A percentile compares a stretch with the other conserved stretches of the same genome.
Conservation (phyloP, 192 early-diverging fungal species). For the Coemansia sp. region DNA sequence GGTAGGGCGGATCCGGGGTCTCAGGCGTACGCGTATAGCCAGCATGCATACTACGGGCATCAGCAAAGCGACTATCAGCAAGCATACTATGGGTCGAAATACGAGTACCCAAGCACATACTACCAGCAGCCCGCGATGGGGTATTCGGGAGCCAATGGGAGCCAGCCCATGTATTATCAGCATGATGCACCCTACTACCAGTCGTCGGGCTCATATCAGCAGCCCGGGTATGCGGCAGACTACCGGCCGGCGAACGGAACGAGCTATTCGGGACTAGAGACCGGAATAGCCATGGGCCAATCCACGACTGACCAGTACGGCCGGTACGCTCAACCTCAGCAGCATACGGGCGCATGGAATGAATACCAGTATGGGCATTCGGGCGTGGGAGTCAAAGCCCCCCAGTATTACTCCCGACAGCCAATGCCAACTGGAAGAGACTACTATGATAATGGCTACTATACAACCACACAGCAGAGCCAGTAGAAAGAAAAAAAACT, state of each 20-base stretch:
- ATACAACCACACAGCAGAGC: constrained; percentile 13
- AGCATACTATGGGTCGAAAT: constrained; percentile 28
- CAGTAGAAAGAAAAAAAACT: not conserved
- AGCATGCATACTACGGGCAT: not conserved
- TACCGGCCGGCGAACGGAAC: constrained; percentile 5
- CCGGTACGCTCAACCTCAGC: constrained; percentile 8
- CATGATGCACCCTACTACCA: constrained; percentile 20
- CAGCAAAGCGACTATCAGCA: constrained; percentile 10
- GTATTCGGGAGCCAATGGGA: constrained; percentile 1
- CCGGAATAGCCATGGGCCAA: constrained; percentile 21
- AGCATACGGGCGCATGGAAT: constrained; percentile 12
- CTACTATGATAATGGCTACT: constrained; percentile 34
- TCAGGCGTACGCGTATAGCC: constrained; percentile 5
- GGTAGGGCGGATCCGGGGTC: not conserved
- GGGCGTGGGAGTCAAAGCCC: constrained; percentile 2
- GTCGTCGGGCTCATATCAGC: constrained; percentile 15
- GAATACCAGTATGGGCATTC: constrained; percentile 24
- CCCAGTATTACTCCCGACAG: constrained; percentile 6
- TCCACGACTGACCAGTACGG: constrained; percentile 11
- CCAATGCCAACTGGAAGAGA: constrained; percentile 3
- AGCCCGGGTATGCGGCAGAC: constrained; percentile 8
- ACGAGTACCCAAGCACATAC: constrained; percentile 14
- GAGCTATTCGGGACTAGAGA: constrained; percentile 30
- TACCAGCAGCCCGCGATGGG: constrained; percentile 12
- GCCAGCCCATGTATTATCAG: constrained; percentile 16